phyloP scores from a whole-genome alignment of 345 rosid species.

The Theobroma cacao region DNA sequence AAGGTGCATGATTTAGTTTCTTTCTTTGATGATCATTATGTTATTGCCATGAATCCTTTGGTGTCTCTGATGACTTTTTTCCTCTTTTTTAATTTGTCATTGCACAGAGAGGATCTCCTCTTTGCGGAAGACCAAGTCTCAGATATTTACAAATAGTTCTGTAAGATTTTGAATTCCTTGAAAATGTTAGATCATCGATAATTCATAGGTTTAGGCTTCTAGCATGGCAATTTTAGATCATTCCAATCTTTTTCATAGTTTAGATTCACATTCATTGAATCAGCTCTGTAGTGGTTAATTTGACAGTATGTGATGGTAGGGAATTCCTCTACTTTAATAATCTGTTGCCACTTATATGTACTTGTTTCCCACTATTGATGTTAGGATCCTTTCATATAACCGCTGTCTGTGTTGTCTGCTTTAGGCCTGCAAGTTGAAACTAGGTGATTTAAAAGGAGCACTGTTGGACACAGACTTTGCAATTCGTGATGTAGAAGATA shows the following conservation, averaged over 20 bases:
- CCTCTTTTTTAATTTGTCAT: constrained; percentile 8
- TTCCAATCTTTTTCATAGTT: not conserved
- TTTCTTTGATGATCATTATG: not conserved
- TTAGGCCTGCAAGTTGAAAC: constrained; percentile 59
- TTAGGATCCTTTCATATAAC: not conserved
- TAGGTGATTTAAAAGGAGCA: constrained; percentile 63
- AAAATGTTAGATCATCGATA: not conserved
- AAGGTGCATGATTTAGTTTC: constrained; percentile 42
- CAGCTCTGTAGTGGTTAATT: not conserved
- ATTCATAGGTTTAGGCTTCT: constrained; percentile 2
- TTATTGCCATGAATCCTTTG: not conserved
- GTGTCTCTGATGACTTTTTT: not conserved
- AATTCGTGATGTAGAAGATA: constrained; percentile 56
- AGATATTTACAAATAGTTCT: constrained; percentile 82
- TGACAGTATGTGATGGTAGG: not conserved
- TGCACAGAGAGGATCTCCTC: constrained; percentile 61
- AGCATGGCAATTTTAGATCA: not conserved
- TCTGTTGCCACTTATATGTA: not conserved
- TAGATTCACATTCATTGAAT: not conserved
- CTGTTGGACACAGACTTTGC: constrained; percentile 57
- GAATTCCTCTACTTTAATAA: not conserved
- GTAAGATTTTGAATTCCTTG: constrained; percentile 42
- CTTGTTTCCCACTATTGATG: not conserved
- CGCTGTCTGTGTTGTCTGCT: not conserved
- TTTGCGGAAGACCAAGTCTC: constrained; percentile 86